Base-by-base conservation (phyloP, 768 basidiomycete genomes). In the Serendipita sp. region DNA sequence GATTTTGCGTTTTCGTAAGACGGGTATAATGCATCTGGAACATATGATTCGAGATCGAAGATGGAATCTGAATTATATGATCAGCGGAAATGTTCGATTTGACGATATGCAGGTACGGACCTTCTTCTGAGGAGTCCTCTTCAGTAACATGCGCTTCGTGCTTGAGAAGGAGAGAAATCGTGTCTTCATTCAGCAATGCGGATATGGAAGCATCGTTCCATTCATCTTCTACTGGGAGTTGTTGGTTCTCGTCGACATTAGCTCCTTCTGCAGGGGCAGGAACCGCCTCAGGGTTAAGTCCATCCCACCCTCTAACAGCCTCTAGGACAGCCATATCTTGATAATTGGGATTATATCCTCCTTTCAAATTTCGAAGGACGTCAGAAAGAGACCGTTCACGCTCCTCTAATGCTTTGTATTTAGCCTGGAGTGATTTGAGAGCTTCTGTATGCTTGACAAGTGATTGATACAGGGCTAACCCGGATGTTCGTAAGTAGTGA, bases 241-340 rank as follows among this genome's bases (percentile, higher is more conserved):
- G 63, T 15, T 76, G 75, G 3, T 71, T 68, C 2, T 69, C 72
- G 10, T 72, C 71, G 28, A 74, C 75, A 11, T 75, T 75, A 24
- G 66, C 73, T 46, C 58, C 46, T 45, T 45, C 28, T 34, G 45
- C 62, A 35, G 34, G 66, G 3, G 38, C 67, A 10, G 48, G 44
- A 18, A 54, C 15, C 66, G 53, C 35, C 56, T 56, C 68, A 64
- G 51, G 62, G 24, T 71, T 47, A 5, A 85, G 78, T 47, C 80
- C 84, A 72, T 92, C 89, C 86, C 90, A 98, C 13, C 93, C 94
- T 54, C 92, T 85, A 15, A 97, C 93, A 16, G 95, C 94, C 69
- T 95, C 94, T 34, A 96, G 82, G 56, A 98, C 95, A 1, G 92
- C 93, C 95, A 99, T 98, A 72, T 99, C 95, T 73, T 97, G 94